Evolutionary conservation across 805 yeast species (phyloP).

Genomic region (Barnettozyma sucrosica): DNA sequence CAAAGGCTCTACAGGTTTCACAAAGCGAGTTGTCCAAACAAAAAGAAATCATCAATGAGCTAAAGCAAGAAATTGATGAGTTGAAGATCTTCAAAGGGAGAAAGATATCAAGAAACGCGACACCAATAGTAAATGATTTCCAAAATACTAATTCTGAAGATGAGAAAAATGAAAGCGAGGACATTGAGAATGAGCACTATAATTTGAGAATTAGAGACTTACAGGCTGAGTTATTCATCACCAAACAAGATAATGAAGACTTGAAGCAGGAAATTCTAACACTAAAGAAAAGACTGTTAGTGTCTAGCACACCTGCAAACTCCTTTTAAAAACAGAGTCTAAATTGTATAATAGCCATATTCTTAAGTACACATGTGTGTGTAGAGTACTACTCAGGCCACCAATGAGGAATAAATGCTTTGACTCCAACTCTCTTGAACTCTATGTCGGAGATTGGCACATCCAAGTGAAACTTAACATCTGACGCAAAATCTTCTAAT

Average conservation of each 20-base stretch:
- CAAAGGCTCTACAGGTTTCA: slow-evolving; percentile 65
- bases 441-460: slow-evolving; percentile 22
- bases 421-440: slow-evolving; percentile 34
- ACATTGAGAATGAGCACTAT: slow-evolving; percentile 46
- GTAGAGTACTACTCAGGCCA: slow-evolving; percentile 40
- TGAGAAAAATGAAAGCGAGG: slow-evolving; percentile 27
- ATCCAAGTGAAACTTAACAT: slow-evolving; percentile 28
- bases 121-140: slow-evolving; percentile 20
- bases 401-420: slow-evolving; percentile 64
- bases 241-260: slow-evolving; percentile 79
- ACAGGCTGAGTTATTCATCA: slow-evolving; percentile 76
- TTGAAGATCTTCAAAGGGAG: slow-evolving; percentile 47
- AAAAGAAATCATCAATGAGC: slow-evolving; percentile 47
- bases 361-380: neutral
- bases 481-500: slow-evolving; percentile 37
- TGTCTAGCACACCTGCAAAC: slow-evolving; percentile 14
- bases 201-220: slow-evolving; percentile 74
- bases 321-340: neutral
- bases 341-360: slow-evolving; percentile 1
- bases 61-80: slow-evolving; percentile 65
- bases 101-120: slow-evolving; percentile 27
- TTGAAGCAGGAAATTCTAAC: slow-evolving; percentile 54
- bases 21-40: slow-evolving; percentile 65
- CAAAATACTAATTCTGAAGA: slow-evolving; percentile 25
- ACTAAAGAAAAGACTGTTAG: slow-evolving; percentile 51